Base-by-base conservation (phyloP, 352 stramenopile species). In the Globisporangium splendens region DNA sequence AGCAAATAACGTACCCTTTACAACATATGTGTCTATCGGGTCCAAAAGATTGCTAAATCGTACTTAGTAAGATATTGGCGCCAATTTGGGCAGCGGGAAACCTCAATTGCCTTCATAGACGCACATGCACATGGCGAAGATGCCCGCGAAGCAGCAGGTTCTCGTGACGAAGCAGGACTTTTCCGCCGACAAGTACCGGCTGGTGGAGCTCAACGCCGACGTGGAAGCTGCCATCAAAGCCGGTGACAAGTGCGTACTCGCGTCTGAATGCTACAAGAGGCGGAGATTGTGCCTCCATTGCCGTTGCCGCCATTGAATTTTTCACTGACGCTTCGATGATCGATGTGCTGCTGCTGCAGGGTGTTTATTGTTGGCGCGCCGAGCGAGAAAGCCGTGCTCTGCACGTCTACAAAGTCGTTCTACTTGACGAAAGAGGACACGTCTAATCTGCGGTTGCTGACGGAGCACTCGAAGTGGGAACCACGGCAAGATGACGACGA, bases 371-470 rank as follows among this genome's bases (percentile, higher is more conserved):
- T 94, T 14, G 85, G 85, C 1, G 60, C 65, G 15, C 60, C 71
- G 1, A 61, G 67, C 39, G 65, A 89, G 21, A 72, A 75, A 66
- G 85, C 85, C 1, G 83, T 91, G 44, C 55, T 95, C 43, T 93
- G 83, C 61, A 93, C 83, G 39, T 55, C 73, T 12, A 72, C 72
- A 54, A 79, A 81, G 59, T 90, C 83, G 15, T 95, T 76, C 63
- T 83, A 72, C 57, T 66, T 95, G 18, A 79, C 74, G 38, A 92
- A 91, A 35, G 85, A 95, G 48, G 83, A 92, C 48, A 92, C 79
- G 44, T 93, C 81, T 12, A 95, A 95, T 50, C 60, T 92, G 44
- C 81, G 83, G 3, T 63, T 95, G 18, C 52, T 95, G 3, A 91
- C 80, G 14, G 69, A 68, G 10, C 74, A 91, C 56, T 77, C 52